Conservation (phyloP, 1,139 yeast species). For the Sugiyamaella neomexicana region DNA sequence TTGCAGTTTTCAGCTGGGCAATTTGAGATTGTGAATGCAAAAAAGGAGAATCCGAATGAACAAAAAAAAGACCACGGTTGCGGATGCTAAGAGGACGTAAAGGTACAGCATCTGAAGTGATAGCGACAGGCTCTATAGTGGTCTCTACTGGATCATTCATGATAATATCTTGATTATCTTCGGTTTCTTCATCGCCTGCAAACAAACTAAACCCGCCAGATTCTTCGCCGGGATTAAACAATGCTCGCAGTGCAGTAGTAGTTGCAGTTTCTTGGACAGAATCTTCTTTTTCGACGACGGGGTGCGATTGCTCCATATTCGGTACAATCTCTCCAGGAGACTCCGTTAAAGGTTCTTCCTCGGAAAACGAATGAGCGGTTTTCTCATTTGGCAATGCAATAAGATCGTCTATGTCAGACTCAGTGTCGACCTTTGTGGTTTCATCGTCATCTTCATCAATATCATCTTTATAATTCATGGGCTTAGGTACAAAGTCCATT, state of each 20-base stretch:
- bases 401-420: slow-evolving; percentile 3
- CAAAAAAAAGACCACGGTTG: slow-evolving; percentile 69
- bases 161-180: slow-evolving; percentile 15
- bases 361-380: not conserved
- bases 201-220: slow-evolving; percentile 30
- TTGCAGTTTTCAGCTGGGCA: slow-evolving; percentile 48
- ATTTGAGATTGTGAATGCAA: slow-evolving; percentile 80
- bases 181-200: slow-evolving; percentile 28
- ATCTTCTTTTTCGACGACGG: too few species aligned
- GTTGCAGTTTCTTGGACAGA: slow-evolving; percentile 4
- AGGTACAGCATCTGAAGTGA: not conserved
- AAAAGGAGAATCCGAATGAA: slow-evolving; percentile 83
- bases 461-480: slow-evolving; percentile 45
- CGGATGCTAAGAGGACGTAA: slow-evolving; percentile 22
- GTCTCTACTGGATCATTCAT: slow-evolving; percentile 17
- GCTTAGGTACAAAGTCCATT: slow-evolving; percentile 42
- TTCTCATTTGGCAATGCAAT: not conserved
- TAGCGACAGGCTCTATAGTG: not conserved
- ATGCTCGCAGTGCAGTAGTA: slow-evolving; percentile 51
- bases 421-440: slow-evolving; percentile 8
- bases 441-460: slow-evolving; percentile 31
- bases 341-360: not conserved
- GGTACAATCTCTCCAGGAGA: not conserved
- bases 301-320: too few species aligned
- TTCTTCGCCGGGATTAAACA: slow-evolving; percentile 56